These are phyloP conservation scores for Penicillium brevicompactum DNA, from an alignment of 2,329 filamentous ascomycete species.

Conservation along the genomic window DNA sequence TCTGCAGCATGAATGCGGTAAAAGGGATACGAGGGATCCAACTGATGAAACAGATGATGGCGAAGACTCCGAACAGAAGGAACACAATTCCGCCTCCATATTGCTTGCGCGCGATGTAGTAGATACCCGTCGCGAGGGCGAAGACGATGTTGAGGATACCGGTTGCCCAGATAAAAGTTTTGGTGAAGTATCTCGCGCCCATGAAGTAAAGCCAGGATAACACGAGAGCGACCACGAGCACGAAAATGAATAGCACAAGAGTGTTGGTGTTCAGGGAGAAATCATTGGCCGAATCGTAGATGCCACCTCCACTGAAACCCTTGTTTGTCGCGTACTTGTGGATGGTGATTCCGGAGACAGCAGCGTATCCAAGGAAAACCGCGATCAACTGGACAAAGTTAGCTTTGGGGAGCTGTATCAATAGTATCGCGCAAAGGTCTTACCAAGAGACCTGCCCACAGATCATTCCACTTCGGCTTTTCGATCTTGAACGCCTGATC, in stretches of 20 bases:
- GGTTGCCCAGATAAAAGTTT: constrained; percentile 90
- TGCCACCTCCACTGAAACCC: constrained; percentile 67
- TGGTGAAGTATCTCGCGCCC: constrained; percentile 75
- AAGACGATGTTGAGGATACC: constrained; percentile 85
- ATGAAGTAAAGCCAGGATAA: constrained; percentile 78
- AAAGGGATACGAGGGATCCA: constrained; percentile 94
- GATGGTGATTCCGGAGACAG: constrained; percentile 73
- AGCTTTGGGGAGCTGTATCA: neutral
- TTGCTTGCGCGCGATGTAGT: constrained; percentile 76
- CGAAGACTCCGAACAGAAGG: constrained; percentile 77
- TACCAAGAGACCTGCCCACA: constrained; percentile 83
- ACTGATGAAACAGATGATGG: constrained; percentile 78
- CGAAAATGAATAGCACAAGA: constrained; percentile 79
- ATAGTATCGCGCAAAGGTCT: constrained; percentile 16
- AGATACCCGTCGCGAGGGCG: constrained; percentile 82
- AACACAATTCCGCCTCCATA: constrained; percentile 88
- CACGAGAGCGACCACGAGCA: constrained; percentile 71
- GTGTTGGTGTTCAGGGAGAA: constrained; percentile 81
- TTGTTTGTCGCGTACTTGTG: constrained; percentile 71
- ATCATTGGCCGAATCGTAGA: constrained; percentile 68
- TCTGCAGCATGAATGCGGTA: constrained; percentile 85
- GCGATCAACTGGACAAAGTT: constrained; percentile 60
- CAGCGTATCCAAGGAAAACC: constrained; percentile 72
- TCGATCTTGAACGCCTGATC: constrained; percentile 81
- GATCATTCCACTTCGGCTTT: constrained; percentile 84